phyloP scores from a whole-genome alignment of 1,284 basidiomycete genomes.

The Phenoliferia sp. region DNA sequence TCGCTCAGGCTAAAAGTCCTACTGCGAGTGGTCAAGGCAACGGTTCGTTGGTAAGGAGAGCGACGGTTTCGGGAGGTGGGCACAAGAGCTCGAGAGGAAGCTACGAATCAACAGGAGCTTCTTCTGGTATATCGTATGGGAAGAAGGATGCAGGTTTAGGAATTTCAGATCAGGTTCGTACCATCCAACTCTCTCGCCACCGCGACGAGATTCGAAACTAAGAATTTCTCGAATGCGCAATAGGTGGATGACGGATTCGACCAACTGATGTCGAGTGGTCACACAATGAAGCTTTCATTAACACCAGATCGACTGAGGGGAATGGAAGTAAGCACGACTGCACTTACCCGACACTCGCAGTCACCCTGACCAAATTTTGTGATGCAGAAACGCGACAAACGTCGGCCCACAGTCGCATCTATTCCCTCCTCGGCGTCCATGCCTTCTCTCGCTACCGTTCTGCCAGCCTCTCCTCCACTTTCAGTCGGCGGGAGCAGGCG shows the following conservation, averaged over 20 bases:
- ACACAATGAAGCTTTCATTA: constrained; percentile 89
- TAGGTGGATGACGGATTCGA: constrained; percentile 56
- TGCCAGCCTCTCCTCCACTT: background rate
- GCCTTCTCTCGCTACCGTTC: constrained; percentile 4
- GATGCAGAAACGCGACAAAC: background rate
- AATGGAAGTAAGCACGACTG: constrained; percentile 65
- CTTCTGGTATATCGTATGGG: background rate
- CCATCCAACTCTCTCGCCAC: too few species aligned
- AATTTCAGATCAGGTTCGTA: background rate
- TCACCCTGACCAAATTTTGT: background rate
- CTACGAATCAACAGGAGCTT: background rate
- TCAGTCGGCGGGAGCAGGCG: background rate
- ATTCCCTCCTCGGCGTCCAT: constrained; percentile 3
- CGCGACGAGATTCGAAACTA: too few species aligned
- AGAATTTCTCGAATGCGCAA: too few species aligned
- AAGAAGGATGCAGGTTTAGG: background rate
- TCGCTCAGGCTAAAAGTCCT: too few species aligned
- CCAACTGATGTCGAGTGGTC: constrained; percentile 74
- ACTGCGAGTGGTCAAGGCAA: too few species aligned
- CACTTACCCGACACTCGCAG: background rate
- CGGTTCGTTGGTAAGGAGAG: too few species aligned
- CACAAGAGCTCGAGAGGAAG: background rate
- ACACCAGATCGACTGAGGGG: constrained; percentile 85
- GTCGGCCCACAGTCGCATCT: background rate
- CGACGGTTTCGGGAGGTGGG: background rate